phyloP scores from a whole-genome alignment of 495 filamentous ascomycete genomes.

The Trichocladium uniseriatum region DNA sequence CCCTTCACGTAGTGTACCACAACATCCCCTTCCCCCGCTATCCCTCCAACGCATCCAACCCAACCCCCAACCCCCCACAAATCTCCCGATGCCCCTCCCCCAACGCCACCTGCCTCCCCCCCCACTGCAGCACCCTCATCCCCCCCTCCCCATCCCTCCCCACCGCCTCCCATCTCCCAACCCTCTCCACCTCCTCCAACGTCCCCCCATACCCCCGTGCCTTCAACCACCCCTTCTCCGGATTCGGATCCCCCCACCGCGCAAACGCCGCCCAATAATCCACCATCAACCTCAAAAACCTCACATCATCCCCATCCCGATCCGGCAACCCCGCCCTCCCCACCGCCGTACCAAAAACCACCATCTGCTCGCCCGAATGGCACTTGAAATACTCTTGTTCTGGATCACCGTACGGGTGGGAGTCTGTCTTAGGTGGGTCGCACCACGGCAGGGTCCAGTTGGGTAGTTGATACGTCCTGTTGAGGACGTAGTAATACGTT shows the following conservation, averaged over 20 bases:
- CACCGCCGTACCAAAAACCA: slow-evolving; percentile 30
- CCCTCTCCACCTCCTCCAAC: slow-evolving; percentile 13
- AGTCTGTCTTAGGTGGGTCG: slow-evolving; percentile 20
- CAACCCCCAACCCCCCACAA: slow-evolving; percentile 17
- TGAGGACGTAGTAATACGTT: slow-evolving; percentile 33
- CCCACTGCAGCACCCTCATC: slow-evolving; percentile 25
- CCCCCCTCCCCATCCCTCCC: slow-evolving; percentile 1
- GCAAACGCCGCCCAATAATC: slow-evolving; percentile 25
- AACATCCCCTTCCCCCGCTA: not conserved
- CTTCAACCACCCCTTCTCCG: slow-evolving; percentile 10
- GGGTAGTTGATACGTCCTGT: slow-evolving; percentile 36
- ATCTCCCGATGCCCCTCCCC: slow-evolving; percentile 9
- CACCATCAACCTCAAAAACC: slow-evolving; percentile 20
- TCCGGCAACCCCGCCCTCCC: slow-evolving; percentile 16
- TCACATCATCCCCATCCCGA: slow-evolving; percentile 21
- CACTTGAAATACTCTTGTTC: slow-evolving; percentile 37
- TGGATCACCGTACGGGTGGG: slow-evolving; percentile 30
- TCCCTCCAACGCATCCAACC: slow-evolving; percentile 16
- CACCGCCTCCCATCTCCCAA: slow-evolving; percentile 19
- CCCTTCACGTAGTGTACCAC: too few species aligned
- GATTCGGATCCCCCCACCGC: slow-evolving; percentile 22
- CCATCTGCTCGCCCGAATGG: slow-evolving; percentile 41
- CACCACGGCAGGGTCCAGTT: slow-evolving; percentile 34
- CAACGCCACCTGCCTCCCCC: slow-evolving; percentile 18
- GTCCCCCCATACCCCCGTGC: slow-evolving; percentile 16